Evolutionary conservation across 1,139 yeast species (phyloP).

Genomic region (Candida buenavistaensis): DNA sequence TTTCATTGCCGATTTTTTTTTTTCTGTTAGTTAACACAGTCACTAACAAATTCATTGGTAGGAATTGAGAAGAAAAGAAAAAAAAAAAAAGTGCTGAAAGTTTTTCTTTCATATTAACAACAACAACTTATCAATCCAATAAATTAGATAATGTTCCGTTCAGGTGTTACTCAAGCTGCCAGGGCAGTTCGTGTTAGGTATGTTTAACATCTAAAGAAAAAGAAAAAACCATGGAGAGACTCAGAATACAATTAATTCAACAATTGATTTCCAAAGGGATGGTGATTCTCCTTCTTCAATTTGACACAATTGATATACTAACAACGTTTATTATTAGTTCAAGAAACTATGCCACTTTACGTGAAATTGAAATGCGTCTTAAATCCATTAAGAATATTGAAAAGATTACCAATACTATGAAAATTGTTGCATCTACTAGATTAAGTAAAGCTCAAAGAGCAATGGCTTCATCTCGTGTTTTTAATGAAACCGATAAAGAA

Average conservation of each 20-base stretch:
- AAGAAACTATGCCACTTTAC: conserved; percentile 95
- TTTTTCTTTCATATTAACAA: too few species aligned
- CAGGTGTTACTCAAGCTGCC: conserved; percentile 62
- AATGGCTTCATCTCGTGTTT: conserved; percentile 84
- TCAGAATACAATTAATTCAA: too few species aligned
- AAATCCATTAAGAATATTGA: conserved; percentile 98
- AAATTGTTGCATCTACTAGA: conserved; percentile 98
- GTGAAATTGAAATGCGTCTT: conserved; percentile 97
- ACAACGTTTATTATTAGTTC: background rate
- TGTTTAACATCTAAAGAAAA: too few species aligned
- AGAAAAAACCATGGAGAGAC: too few species aligned
- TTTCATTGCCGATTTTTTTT: too few species aligned
- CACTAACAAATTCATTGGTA: background rate
- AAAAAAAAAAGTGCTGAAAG: conserved; percentile 3
- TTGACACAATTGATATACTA: conserved; percentile 1
- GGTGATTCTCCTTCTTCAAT: too few species aligned
- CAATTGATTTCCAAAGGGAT: too few species aligned
- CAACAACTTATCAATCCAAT: too few species aligned
- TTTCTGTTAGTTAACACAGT: too few species aligned
- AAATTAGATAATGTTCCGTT: conserved; percentile 76
- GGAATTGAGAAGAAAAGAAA: background rate
- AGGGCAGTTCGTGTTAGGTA: conserved; percentile 57
- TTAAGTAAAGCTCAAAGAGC: conserved; percentile 95
- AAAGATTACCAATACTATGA: conserved; percentile 99
- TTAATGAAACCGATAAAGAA: conserved; percentile 77